Base-by-base conservation (phyloP, 2,329 filamentous ascomycete genomes). In the Sporothrix dimorphospora region DNA sequence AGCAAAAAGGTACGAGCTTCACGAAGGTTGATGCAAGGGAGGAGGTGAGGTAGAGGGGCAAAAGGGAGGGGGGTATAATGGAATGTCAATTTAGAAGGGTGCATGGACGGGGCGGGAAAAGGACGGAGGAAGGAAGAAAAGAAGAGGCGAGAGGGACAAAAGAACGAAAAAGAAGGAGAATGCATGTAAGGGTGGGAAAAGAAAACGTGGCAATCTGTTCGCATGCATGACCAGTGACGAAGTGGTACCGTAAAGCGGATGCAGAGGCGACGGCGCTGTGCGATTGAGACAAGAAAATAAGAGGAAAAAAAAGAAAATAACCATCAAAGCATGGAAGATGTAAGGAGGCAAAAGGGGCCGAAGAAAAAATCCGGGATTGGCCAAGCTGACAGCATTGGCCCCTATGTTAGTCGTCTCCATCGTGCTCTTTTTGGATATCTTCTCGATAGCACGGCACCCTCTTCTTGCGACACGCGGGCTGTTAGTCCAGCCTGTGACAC, bases 171-270 rank as follows among this genome's bases (percentile, higher is more conserved):
- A 40, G 51, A 57, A 59, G 21, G 24, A 67, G 65, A 1, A n/a
- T 49, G 47, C 45, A 49, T 34, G 53, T 61, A 21, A 24, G 40
- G 5, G 24, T 34, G 53, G 7, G 21, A 55, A 21, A 55, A 7
- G 66, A 69, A 57, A 69, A 69, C 30, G 66, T 69, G 49, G 47
- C 66, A 42, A 21, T 53, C 30, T 16, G 49, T 8, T 42, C 8
- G 16, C 19, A 51, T 40, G 65, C 65, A 53, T 55, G 49, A 42
- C 42, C 34, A 40, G 40, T 69, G 49, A 57, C 47, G 65, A 65
- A 45, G 40, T 65, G 61, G 24, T 27, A 3, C 21, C 38, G 9
- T 19, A 3, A 30, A 34, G 53, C 27, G 27, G 27, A 19, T 34
- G 16, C 24, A 57, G 16, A 3, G 16, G 53, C 8, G 53, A 19